These are phyloP conservation scores for Yamadazyma ubonensis DNA, from an alignment of 805 yeast species.

Conservation along the genomic window DNA sequence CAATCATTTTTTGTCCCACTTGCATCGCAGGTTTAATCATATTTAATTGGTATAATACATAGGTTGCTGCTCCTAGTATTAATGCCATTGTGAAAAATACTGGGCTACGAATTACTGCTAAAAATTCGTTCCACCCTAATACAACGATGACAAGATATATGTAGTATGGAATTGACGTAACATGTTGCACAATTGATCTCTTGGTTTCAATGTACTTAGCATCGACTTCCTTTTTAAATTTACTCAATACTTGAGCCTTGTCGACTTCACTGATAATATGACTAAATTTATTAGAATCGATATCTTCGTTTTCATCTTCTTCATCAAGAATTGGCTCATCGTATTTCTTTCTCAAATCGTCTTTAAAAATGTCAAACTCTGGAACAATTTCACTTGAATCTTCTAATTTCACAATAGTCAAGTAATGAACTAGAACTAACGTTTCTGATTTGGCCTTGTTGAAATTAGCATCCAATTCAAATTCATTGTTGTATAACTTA, in stretches of 20 bases:
- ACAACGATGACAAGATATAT: slow-evolving; percentile 70
- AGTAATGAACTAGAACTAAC: slow-evolving; percentile 54
- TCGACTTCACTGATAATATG: slow-evolving; percentile 58
- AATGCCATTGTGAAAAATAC: slow-evolving; percentile 66
- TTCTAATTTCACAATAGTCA: slow-evolving; percentile 52
- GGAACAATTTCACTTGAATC: slow-evolving; percentile 61
- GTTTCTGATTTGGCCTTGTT: slow-evolving; percentile 60
- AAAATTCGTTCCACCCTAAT: slow-evolving; percentile 94
- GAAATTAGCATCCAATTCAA: slow-evolving; percentile 69
- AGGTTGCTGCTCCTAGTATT: slow-evolving; percentile 56
- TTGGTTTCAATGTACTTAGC: slow-evolving; percentile 83
- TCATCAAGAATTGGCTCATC: slow-evolving; percentile 17
- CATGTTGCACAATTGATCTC: slow-evolving; percentile 75
- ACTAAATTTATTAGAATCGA: slow-evolving; percentile 44
- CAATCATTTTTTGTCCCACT: slow-evolving; percentile 56
- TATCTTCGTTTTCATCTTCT: slow-evolving; percentile 26
- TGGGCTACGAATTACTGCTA: slow-evolving; percentile 85
- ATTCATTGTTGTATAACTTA: slow-evolving; percentile 69
- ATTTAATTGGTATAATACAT: slow-evolving; percentile 66
- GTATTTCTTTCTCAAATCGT: slow-evolving; percentile 20
- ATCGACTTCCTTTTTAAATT: slow-evolving; percentile 74
- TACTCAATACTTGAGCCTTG: slow-evolving; percentile 52
- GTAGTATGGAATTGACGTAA: slow-evolving; percentile 80
- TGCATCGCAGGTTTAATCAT: slow-evolving; percentile 73
- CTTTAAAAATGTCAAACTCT: slow-evolving; percentile 45